A percentile compares a stretch with the other conserved stretches of the same genome.
Conservation (phyloP, 768 basidiomycete species). For the Mrakia frigida region DNA sequence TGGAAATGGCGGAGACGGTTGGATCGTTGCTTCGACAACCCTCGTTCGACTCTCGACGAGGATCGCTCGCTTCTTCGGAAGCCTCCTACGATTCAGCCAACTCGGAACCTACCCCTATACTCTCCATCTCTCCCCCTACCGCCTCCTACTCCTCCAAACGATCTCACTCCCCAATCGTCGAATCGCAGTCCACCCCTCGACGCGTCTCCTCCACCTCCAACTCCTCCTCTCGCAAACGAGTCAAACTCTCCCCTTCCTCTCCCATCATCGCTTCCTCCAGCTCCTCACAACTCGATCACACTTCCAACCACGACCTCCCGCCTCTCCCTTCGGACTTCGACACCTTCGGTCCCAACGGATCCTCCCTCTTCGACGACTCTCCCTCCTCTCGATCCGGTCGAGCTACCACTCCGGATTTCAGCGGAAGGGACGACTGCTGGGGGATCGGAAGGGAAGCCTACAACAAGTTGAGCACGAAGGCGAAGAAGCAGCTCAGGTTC, state of each 20-base stretch:
- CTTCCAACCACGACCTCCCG: not conserved
- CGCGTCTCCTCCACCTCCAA: not conserved
- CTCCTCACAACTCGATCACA: not conserved
- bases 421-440: slow-evolving; percentile 23
- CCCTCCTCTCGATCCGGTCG: not conserved
- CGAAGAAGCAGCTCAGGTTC: slow-evolving; percentile 25
- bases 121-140: not conserved
- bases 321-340: slow-evolving; percentile 16
- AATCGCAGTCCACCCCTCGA: not conserved
- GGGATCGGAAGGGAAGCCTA: slow-evolving; percentile 24
- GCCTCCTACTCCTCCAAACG: not conserved
- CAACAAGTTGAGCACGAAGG: slow-evolving; percentile 3
- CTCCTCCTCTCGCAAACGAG: not conserved
- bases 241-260: not conserved
- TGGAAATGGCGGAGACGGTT: not conserved
- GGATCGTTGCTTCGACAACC: not conserved
- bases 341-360: not conserved
- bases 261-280: not conserved
- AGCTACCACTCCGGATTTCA: slow-evolving; percentile 18
- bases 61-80: not conserved
- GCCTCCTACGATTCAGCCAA: not conserved
- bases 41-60: not conserved
- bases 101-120: not conserved
- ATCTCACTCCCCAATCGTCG: not conserved
- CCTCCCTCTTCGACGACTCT: slow-evolving; percentile 18